Evolutionary conservation across 371 early-diverging fungal species (phyloP), one percentile per base, ranked within the genome.

Genomic region (Syncephalastrum contaminatum): DNA sequence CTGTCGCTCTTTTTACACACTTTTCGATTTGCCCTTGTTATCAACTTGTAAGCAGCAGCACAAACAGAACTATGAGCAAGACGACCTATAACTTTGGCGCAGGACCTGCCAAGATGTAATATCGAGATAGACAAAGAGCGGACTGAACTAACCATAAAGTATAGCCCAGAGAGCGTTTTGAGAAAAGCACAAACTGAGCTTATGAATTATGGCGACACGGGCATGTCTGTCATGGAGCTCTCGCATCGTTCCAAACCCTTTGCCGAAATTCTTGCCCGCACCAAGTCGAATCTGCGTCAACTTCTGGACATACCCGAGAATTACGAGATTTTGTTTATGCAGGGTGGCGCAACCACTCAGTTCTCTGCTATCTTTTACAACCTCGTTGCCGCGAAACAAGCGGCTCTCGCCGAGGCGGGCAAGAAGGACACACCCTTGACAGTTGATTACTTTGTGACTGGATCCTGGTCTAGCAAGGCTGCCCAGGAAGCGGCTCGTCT

Each of bases 341-440:
- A 95, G 70, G 97, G 98, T 54, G 98, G 98, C 40, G 98, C 93
- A 3, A 88, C 93, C 18, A 86, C 93, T 8, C 94, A 93, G 77
- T 98, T 97, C 72, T 85, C 95, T 0, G 87, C 93, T 4, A 75
- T 92, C 2, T 87, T 91, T 43, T 91, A 91, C 66, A 98, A 97
- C 64, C 75, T 96, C 51, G 66, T 94, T n/a, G 88, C 88, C 3
- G 62, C 82, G 58, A 83, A 84, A 57, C 81, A 82, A 57, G 72
- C 73, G 57, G 81, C 69, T 43, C 68, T 74, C 44, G 73, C 69
- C 50, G 59, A 69, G 18, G 53, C 48, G 8, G 55, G 59, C 39
- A 57, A 49, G 47, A 67, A 59, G 21, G 60, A 62, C 2, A 61
- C 62, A 16, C 62, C 69, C 22, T 76, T 87, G 43, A 72, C 75